Base-by-base conservation (phyloP, 306 rosid species). In the Castanea sativa region DNA sequence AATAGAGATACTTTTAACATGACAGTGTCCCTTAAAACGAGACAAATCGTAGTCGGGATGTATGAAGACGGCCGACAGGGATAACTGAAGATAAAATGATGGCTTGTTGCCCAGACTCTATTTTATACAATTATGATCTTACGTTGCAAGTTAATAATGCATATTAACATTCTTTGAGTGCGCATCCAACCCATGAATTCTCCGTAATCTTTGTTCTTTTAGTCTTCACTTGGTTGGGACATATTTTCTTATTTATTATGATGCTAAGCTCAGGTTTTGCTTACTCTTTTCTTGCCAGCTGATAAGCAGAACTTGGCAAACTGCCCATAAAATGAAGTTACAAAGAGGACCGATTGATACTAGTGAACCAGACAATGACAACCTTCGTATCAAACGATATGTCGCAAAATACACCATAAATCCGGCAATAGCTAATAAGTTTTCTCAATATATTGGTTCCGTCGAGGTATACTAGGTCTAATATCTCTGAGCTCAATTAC, bases 231-330 rank as follows among this genome's bases (percentile, higher is more conserved):
- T 20, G 1, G 2, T 71, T 35, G 32, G 33, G 4, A 6, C 41
- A 49, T 20, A 2, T 43, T 5, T 49, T 71, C 33, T 49, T 19
- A 41, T 23, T 7, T 13, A 7, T 25, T 49, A 58, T 58, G 19
- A 57, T 5, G 11, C 16, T 57, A 21, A 32, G 27, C 55, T 71
- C 60, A 45, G 58, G 51, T 73, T 70, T 75, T 57, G 21, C 76
- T 49, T 43, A 65, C 65, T 23, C 76, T 45, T 83, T 76, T 85
- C 55, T 77, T 70, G 4, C 53, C 88, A 95, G 99, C 98, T 92
- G 80, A 91, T 95, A 72, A 69, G 80, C 75, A 91, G 98, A 91
- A 95, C 99, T 21, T 95, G 99, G 99, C 99, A 95, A 88, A 95
- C 99, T 79, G 98, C 99, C 61, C 87, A 88, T 87, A 95, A 95